A percentile compares a stretch with the other conserved stretches of the same genome.
These are phyloP conservation scores for Andrographis paniculata DNA, from an alignment of 305 asterid genomes.

Conservation along the genomic window DNA sequence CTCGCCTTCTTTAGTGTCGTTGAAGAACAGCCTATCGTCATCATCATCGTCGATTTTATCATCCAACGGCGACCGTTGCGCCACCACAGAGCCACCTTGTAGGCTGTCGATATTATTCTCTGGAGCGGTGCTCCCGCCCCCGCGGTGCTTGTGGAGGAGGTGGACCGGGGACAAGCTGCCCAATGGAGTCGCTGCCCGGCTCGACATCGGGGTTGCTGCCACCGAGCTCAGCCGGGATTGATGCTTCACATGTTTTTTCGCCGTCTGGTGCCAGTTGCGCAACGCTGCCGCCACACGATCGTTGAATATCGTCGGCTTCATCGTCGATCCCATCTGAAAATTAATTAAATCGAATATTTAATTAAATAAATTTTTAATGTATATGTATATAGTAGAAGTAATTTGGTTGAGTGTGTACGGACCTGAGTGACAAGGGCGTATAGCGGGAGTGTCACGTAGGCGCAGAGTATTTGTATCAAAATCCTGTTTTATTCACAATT, in stretches of 20 bases:
- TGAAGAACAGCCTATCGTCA: no score
- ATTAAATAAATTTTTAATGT: no score
- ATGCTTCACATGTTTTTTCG: constrained; percentile 59
- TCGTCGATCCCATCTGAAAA: constrained; percentile 94
- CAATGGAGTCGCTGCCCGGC: constrained; percentile 55
- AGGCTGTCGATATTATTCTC: no score
- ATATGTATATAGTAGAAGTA: no score
- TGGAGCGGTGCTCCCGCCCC: constrained; percentile 23
- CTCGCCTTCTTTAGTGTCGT: no score
- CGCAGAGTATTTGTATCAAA: constrained; percentile 57
- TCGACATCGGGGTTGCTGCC: constrained; percentile 57
- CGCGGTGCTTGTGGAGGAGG: constrained; percentile 33
- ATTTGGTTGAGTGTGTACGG: neutral
- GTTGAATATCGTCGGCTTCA: constrained; percentile 91
- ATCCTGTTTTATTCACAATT: constrained; percentile 37
- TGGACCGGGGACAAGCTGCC: constrained; percentile 66
- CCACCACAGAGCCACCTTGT: no score
- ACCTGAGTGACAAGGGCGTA: constrained; percentile 91
- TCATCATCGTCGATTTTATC: no score
- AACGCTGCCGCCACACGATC: constrained; percentile 72
- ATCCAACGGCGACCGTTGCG: no score
- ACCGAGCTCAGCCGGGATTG: constrained; percentile 29
- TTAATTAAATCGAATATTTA: no score
- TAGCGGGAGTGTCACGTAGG: constrained; percentile 78
- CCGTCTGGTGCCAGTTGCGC: constrained; percentile 76